Evolutionary conservation across 2,329 filamentous ascomycete species (phyloP).

Genomic region (Hymenoscyphus repandus): DNA sequence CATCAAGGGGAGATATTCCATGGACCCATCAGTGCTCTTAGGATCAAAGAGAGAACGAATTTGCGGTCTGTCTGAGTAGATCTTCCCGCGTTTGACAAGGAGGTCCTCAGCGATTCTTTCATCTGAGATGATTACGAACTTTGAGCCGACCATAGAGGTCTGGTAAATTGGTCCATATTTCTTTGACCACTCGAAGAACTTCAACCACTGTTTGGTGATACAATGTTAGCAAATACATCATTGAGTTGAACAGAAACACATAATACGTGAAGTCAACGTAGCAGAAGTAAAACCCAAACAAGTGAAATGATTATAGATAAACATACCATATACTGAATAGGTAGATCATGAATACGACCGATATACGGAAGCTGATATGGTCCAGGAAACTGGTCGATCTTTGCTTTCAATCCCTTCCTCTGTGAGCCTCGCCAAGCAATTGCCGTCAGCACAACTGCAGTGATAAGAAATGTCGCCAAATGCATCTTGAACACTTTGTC

Average conservation of each 20-base stretch:
- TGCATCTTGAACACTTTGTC: not conserved
- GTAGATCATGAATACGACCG: slow-evolving; percentile 5
- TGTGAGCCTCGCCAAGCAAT: not conserved
- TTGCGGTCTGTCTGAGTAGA: slow-evolving; percentile 28
- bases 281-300: no score
- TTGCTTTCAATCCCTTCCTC: not conserved
- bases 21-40: slow-evolving; percentile 38
- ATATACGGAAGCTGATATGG: slow-evolving; percentile 6
- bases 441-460: not conserved
- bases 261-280: not conserved
- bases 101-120: slow-evolving; percentile 6
- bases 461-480: not conserved
- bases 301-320: not conserved
- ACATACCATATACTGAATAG: slow-evolving; percentile 6
- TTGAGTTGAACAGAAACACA: not conserved
- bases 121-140: slow-evolving; percentile 1
- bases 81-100: slow-evolving; percentile 3
- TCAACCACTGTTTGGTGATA: not conserved
- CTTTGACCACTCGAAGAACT: slow-evolving; percentile 2
- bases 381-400: not conserved
- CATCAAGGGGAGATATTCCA: slow-evolving; percentile 42
- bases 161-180: slow-evolving; percentile 2
- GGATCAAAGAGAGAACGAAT: slow-evolving; percentile 25
- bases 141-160: not conserved
- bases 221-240: not conserved